Conservation (phyloP, 305 asterid genomes). For the Petunia hybrid region DNA sequence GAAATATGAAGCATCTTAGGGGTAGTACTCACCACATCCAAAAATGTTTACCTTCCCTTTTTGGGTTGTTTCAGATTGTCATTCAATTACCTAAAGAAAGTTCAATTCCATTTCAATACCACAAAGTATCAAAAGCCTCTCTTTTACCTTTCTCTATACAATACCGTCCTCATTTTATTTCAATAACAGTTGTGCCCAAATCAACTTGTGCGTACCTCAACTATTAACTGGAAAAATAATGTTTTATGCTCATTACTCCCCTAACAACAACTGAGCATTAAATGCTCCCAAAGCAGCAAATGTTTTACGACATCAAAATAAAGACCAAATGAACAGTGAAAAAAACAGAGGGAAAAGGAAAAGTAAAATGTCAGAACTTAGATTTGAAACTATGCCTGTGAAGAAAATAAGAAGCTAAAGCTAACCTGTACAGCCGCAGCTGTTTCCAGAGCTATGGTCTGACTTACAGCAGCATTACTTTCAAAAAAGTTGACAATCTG, state of each 20-base stretch:
- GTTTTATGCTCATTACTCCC: not conserved
- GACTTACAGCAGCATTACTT: conserved; percentile 86
- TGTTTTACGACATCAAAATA: not conserved
- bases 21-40: not conserved
- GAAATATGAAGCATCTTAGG: not conserved
- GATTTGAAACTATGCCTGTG: not conserved
- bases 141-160: not conserved
- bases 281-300: conserved; percentile 9
- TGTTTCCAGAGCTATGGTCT: conserved; percentile 91
- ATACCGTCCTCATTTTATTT: not conserved
- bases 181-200: not conserved
- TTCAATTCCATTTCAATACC: conserved; percentile 2
- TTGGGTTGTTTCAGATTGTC: not conserved
- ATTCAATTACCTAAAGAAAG: not conserved
- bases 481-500: conserved; percentile 79
- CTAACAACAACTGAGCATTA: conserved; percentile 1
- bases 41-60: conserved; percentile 17
- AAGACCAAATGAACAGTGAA: not conserved
- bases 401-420: conserved; percentile 27
- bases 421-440: conserved; percentile 98
- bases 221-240: not conserved
- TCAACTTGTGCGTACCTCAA: not conserved
- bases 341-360: conserved; percentile 7
- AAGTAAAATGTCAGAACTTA: not conserved
- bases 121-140: conserved; percentile 17